Evolutionary conservation across 108 stramenopile genomes (phyloP).

Genomic region (Aureococcus anophagefferens): DNA sequence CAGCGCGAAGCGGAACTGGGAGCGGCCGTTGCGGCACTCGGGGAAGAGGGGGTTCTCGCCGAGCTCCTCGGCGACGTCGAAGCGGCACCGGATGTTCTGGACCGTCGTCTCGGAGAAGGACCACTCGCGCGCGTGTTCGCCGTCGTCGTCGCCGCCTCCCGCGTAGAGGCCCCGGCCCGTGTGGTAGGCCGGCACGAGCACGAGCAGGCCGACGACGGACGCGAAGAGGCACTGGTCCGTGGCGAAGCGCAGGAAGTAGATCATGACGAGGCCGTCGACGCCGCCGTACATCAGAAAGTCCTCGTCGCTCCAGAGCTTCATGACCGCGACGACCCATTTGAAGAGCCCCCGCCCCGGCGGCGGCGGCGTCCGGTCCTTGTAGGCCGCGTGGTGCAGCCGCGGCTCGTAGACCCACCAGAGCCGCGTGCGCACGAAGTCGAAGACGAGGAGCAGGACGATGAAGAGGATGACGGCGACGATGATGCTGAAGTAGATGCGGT

Average conservation of each 20-base stretch:
- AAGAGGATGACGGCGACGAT: too few relatives aligned
- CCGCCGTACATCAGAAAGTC: neutral
- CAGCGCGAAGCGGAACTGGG: neutral
- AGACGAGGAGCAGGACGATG: neutral
- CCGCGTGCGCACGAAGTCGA: neutral
- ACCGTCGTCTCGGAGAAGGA: neutral
- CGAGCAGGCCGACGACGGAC: neutral
- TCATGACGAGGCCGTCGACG: neutral
- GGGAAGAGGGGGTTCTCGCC: neutral
- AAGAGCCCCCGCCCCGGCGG: neutral
- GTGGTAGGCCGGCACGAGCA: neutral
- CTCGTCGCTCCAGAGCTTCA: neutral
- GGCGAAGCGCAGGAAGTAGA: neutral
- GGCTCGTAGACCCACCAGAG: neutral
- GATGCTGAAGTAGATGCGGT: too few relatives aligned
- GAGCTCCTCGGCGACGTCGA: neutral
- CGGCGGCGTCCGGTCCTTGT: neutral
- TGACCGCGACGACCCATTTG: neutral
- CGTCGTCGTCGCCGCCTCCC: too few relatives aligned
- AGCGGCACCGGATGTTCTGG: neutral
- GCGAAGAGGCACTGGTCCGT: neutral
- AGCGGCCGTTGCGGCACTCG: neutral
- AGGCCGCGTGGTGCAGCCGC: neutral
- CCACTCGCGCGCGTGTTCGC: neutral
- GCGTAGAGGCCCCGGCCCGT: neutral